Base-by-base conservation (phyloP, 306 rosid species). In the Urtica urens region DNA sequence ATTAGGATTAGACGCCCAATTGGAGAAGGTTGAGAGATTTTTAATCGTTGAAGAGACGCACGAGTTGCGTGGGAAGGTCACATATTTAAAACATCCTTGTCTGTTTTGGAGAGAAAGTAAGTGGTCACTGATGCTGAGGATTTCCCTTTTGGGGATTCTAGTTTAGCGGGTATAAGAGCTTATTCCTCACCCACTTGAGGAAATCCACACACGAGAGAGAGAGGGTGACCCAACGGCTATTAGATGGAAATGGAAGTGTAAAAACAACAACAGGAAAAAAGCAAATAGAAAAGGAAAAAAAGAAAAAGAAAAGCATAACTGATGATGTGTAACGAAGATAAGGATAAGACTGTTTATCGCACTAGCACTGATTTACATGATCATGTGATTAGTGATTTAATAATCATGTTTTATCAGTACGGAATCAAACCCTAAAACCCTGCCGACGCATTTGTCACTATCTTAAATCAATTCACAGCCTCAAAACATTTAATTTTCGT, bases 171-270 rank as follows among this genome's bases (percentile, higher is more conserved):
- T 39, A 42, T 21, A 12, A 55, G 68, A 44, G 60, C 31, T 60
- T 57, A 60, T 64, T 65, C 70, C 62, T 62, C 28, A 47, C 47
- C 60, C 42, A 66, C 41, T 58, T 60, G 64, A 25, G 62, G 18
- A 29, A 20, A 37, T 52, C 47, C 60, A 18, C 70, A 59, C 66
- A 63, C 41, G 46, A 17, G 6, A 29, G 18, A 12, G 3, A 56
- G 34, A 34, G 13, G 9, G 12, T 10, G 29, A 58, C n/a, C n/a
- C n/a, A n/a, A n/a, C n/a, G n/a, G n/a, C n/a, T n/a, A n/a, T n/a
- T n/a, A n/a, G 39, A 35, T 35, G 8, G 8, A 35, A 28, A 28
- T n/a, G 33, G 10, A 28, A 28, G 4, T 23, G 46, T 34, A 12
- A 18, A 49, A 53, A 38, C 23, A 6, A n/a, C n/a, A 46, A 47